phyloP scores from a whole-genome alignment of 2,329 filamentous ascomycete species.

The Scedosporium dehoogii region DNA sequence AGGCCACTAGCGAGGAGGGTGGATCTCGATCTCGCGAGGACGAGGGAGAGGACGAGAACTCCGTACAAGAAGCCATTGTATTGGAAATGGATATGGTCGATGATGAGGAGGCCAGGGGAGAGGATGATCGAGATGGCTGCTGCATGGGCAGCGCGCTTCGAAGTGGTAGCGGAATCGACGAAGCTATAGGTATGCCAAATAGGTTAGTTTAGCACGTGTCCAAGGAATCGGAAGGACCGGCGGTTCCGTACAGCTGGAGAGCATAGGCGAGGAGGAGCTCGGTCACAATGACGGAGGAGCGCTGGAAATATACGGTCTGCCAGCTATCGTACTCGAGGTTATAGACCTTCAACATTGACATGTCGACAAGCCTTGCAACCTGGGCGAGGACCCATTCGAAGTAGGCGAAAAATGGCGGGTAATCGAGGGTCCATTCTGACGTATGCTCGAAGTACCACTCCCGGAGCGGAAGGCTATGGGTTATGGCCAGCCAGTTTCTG shows the following conservation, averaged over 20 bases:
- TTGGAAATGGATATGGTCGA: conserved; percentile 98
- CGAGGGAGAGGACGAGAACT: conserved; percentile 74
- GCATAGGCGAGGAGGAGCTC: conserved; percentile 80
- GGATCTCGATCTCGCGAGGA: conserved; percentile 66
- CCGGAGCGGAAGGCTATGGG: conserved; percentile 73
- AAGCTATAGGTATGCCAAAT: conserved; percentile 41
- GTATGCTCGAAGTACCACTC: conserved; percentile 97
- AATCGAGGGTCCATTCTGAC: conserved; percentile 99
- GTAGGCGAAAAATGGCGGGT: conserved; percentile 94
- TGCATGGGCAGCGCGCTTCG: conserved; percentile 72
- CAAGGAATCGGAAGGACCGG: background rate
- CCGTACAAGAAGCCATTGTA: conserved; percentile 98
- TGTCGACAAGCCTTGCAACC: conserved; percentile 64
- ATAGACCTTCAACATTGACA: conserved; percentile 69
- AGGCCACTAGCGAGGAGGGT: conserved; percentile 71
- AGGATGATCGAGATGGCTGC: conserved; percentile 82
- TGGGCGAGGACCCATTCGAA: conserved; percentile 93
- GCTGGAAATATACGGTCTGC: conserved; percentile 90
- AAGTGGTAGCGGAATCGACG: conserved; percentile 55
- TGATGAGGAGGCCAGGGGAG: conserved; percentile 88
- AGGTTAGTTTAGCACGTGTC: background rate
- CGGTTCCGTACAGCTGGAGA: conserved; percentile 52
- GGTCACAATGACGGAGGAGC: conserved; percentile 74
- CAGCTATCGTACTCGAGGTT: conserved; percentile 83
- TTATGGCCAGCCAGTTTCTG: conserved; percentile 96